Percentiles rank a stretch among this genome's conserved stretches.
Conservation (phyloP, 768 basidiomycete species). For the Hygrocybe coccinea region DNA sequence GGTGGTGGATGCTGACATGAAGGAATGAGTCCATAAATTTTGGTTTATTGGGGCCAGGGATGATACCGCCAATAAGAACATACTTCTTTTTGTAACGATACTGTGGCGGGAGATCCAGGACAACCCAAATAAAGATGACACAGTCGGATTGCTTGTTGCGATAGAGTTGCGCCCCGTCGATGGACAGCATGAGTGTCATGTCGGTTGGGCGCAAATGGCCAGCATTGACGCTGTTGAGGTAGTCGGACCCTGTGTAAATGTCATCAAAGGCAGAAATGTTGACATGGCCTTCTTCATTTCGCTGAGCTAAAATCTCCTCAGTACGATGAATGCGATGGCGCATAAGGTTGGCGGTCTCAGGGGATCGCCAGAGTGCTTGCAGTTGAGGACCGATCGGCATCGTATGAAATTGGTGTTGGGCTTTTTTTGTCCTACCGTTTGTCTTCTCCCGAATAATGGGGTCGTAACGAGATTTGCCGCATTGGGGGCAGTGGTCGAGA, state of each 20-base stretch:
- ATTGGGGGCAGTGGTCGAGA: no score
- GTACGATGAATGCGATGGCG: slow-evolving; percentile 22
- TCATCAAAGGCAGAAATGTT: slow-evolving; percentile 22
- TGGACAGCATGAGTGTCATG: slow-evolving; percentile 32
- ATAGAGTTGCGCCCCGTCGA: slow-evolving; percentile 42
- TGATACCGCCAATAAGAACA: slow-evolving; percentile 30
- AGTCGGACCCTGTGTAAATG: slow-evolving; percentile 27
- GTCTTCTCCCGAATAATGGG: no score
- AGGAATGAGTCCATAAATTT: slow-evolving; percentile 33
- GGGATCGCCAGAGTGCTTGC: slow-evolving; percentile 30
- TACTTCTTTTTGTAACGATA: slow-evolving; percentile 29
- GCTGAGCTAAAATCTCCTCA: slow-evolving; percentile 16
- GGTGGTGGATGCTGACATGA: slow-evolving; percentile 16
- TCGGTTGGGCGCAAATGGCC: slow-evolving; percentile 25
- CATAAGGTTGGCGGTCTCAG: slow-evolving; percentile 25
- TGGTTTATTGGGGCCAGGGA: slow-evolving; percentile 37
- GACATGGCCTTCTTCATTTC: background rate
- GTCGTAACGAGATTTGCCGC: no score
- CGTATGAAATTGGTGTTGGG: slow-evolving; percentile 34
- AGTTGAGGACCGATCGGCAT: no score
- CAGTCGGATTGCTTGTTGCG: slow-evolving; percentile 30
- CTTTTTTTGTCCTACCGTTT: no score
- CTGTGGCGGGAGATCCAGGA: slow-evolving; percentile 29
- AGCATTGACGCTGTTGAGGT: slow-evolving; percentile 19
- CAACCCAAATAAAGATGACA: slow-evolving; percentile 35